phyloP scores from a whole-genome alignment of 2,329 filamentous ascomycete species.

The Stachybotrys echinatus region DNA sequence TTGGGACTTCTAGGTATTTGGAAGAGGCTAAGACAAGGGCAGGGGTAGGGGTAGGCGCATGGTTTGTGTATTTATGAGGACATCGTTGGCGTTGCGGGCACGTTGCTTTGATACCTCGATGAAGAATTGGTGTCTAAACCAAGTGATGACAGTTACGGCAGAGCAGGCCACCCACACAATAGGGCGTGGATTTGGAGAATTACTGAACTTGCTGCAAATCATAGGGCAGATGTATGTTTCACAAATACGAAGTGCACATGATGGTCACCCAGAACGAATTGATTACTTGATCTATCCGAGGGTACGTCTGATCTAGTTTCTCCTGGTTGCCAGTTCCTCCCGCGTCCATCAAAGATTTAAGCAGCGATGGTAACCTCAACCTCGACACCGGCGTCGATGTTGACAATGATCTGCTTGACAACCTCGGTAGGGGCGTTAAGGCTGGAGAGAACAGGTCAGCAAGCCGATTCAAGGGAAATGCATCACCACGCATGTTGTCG shows the following conservation, averaged over 20 bases:
- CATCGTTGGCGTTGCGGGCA: neutral
- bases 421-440: conserved; percentile 97
- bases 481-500: neutral
- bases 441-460: conserved; percentile 34
- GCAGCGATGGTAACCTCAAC: conserved; percentile 90
- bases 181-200: neutral
- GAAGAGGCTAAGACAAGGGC: neutral
- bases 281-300: neutral
- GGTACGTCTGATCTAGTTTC: neutral
- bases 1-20: conserved; percentile 63
- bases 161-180: neutral
- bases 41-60: neutral
- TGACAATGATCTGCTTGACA: conserved; percentile 95
- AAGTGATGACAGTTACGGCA: neutral
- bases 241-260: no score
- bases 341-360: conserved; percentile 24
- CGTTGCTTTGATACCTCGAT: neutral
- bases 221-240: no score
- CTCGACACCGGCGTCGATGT: conserved; percentile 91
- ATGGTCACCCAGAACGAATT: no score
- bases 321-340: neutral
- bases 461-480: neutral
- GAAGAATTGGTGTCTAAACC: neutral
- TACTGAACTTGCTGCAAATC: neutral
- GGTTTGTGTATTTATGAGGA: neutral